phyloP scores from a whole-genome alignment of 2,329 filamentous ascomycete species.

The Trichoderma gracile region DNA sequence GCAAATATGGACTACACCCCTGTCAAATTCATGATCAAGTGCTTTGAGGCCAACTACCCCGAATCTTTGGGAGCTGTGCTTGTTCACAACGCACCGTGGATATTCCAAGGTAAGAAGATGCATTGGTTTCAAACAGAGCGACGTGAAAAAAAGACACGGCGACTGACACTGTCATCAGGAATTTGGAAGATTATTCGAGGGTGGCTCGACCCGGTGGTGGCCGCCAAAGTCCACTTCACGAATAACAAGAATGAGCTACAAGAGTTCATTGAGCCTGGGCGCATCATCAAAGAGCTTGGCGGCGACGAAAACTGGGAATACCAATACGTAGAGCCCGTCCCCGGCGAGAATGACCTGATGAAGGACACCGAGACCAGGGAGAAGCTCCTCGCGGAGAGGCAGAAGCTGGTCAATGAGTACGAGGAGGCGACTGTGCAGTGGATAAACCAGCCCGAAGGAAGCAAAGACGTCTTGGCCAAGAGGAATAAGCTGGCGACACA shows the following conservation, averaged over 20 bases:
- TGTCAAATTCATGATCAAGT: slow-evolving; percentile 99
- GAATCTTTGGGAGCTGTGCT: slow-evolving; percentile 87
- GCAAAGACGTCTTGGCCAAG: slow-evolving; percentile 53
- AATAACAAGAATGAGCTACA: slow-evolving; percentile 78
- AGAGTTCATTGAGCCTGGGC: slow-evolving; percentile 68
- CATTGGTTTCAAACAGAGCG: not conserved
- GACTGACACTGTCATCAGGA: slow-evolving; percentile 48
- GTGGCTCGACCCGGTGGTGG: slow-evolving; percentile 96
- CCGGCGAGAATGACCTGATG: slow-evolving; percentile 76
- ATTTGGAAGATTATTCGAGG: slow-evolving; percentile 94
- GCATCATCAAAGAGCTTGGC: slow-evolving; percentile 80
- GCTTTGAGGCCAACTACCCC: slow-evolving; percentile 97
- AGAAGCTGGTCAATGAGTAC: slow-evolving; percentile 67
- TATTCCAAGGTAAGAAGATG: slow-evolving; percentile 75
- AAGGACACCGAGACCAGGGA: slow-evolving; percentile 64
- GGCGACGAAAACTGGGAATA: slow-evolving; percentile 86
- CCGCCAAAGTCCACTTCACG: slow-evolving; percentile 90
- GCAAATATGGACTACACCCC: slow-evolving; percentile 98
- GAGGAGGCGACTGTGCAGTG: slow-evolving; percentile 75
- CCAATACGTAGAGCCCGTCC: slow-evolving; percentile 72
- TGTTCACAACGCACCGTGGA: slow-evolving; percentile 94
- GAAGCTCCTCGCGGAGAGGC: slow-evolving; percentile 62
- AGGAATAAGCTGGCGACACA: slow-evolving; percentile 62
- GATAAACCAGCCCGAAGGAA: slow-evolving; percentile 55
- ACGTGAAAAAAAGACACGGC: not conserved